Percentiles rank a stretch among this genome's conserved stretches.
These are phyloP conservation scores for Trametes maxima DNA, from an alignment of 768 basidiomycete species.

Conservation along the genomic window DNA sequence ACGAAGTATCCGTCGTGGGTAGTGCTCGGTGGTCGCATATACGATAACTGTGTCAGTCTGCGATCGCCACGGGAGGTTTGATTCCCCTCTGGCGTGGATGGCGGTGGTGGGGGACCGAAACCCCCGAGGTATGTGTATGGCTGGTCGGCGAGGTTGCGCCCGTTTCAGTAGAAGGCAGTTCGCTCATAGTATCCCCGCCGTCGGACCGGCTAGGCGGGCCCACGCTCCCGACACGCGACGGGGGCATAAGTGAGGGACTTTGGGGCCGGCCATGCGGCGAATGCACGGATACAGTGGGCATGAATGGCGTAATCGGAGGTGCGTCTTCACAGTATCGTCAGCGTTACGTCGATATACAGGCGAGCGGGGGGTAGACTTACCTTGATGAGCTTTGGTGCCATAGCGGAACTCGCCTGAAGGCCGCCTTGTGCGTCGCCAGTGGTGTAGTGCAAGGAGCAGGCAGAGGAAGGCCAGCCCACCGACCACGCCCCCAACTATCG, in stretches of 20 bases:
- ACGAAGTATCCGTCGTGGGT: neutral
- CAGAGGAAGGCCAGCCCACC: conserved; percentile 1
- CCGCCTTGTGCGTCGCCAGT: neutral
- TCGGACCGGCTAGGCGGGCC: neutral
- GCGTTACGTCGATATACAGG: too few relatives aligned
- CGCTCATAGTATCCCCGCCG: neutral
- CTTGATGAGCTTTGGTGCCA: neutral
- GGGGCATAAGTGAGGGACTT: neutral
- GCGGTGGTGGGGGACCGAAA: neutral
- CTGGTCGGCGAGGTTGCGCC: neutral
- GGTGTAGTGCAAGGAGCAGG: neutral
- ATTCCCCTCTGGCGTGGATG: neutral
- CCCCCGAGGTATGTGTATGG: neutral
- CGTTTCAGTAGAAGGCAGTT: neutral
- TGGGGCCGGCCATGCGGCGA: neutral
- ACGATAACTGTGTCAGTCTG: neutral
- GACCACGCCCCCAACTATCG: conserved; percentile 1
- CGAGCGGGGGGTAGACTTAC: neutral
- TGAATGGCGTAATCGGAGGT: neutral
- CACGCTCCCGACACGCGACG: too few relatives aligned
- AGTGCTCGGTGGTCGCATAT: neutral
- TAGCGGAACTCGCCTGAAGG: neutral
- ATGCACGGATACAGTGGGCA: neutral
- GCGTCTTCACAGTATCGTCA: neutral
- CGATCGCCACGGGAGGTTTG: neutral